Evolutionary conservation across 2,329 filamentous ascomycete genomes (phyloP).

Genomic region (Cordyceps militaris): DNA sequence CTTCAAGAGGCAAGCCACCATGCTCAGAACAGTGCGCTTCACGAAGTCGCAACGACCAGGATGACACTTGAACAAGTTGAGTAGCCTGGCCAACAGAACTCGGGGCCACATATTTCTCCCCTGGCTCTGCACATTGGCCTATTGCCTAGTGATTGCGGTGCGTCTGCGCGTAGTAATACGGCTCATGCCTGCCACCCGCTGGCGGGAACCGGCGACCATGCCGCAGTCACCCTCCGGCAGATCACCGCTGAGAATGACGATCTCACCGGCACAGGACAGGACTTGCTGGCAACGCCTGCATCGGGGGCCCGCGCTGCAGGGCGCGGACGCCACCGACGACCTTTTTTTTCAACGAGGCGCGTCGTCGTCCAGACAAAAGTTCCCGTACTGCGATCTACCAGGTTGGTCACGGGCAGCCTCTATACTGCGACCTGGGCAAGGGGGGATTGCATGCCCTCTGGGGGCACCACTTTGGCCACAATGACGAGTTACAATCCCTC

Average conservation of each 20-base stretch:
- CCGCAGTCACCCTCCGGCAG: conserved; percentile 23
- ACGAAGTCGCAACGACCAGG: too few relatives aligned
- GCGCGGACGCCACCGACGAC: conserved; percentile 23
- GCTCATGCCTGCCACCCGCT: neutral
- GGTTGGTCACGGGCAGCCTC: too few relatives aligned
- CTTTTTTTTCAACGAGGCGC: conserved; percentile 36
- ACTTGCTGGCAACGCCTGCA: conserved; percentile 37
- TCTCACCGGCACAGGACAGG: conserved; percentile 34
- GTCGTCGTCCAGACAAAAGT: conserved; percentile 37
- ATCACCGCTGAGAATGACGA: conserved; percentile 28
- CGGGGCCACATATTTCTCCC: conserved; percentile 33
- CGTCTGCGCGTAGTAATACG: neutral
- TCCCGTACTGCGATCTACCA: too few relatives aligned
- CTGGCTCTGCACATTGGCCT: conserved; percentile 33
- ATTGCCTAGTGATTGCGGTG: conserved; percentile 15
- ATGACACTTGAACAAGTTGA: too few relatives aligned
- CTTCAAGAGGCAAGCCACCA: too few relatives aligned
- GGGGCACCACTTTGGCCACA: too few relatives aligned
- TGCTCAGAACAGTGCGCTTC: too few relatives aligned
- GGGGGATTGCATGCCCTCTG: too few relatives aligned
- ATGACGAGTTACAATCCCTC: conserved; percentile 49
- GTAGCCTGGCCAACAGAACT: conserved; percentile 24
- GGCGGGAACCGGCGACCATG: conserved; percentile 12
- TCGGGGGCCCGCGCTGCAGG: conserved; percentile 26
- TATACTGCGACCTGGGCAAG: too few relatives aligned